Conservation (phyloP, 83 land plant genomes). For the Isoetes engelmannii region DNA sequence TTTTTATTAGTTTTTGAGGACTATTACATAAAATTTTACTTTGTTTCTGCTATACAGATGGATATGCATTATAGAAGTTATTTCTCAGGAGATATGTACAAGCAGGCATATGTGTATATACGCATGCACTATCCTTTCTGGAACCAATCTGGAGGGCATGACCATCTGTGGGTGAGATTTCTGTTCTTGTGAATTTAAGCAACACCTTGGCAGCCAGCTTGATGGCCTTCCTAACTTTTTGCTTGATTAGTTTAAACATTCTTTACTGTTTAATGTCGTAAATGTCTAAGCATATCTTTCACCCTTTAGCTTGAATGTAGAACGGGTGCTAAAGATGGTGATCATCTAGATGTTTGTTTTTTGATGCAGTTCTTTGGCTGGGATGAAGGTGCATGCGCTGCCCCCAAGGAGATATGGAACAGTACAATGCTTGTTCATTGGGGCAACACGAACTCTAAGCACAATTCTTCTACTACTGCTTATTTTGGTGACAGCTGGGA, state of each 20-base stretch:
- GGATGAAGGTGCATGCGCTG: constrained; percentile 99
- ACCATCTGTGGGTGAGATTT: constrained; percentile 83
- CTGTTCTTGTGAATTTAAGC: neutral
- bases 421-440: constrained; percentile 94
- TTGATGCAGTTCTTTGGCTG: constrained; percentile 69
- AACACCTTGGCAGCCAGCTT: neutral
- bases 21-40: neutral
- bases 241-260: too few relatives aligned
- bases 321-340: too few relatives aligned
- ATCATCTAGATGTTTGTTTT: too few relatives aligned
- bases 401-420: constrained; percentile 97
- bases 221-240: neutral
- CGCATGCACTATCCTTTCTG: constrained; percentile 61
- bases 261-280: neutral
- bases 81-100: constrained; percentile 59
- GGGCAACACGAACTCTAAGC: constrained; percentile 91
- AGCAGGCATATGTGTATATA: constrained; percentile 71
- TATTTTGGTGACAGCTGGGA: constrained; percentile 86
- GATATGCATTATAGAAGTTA: constrained; percentile 63
- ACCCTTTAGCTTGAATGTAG: neutral
- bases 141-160: constrained; percentile 80
- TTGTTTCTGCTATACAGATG: constrained; percentile 27
- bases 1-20: too few relatives aligned
- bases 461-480: constrained; percentile 85
- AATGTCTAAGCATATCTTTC: neutral